Base-by-base conservation (phyloP, 805 yeast species). In the Candida taoyuanica region DNA sequence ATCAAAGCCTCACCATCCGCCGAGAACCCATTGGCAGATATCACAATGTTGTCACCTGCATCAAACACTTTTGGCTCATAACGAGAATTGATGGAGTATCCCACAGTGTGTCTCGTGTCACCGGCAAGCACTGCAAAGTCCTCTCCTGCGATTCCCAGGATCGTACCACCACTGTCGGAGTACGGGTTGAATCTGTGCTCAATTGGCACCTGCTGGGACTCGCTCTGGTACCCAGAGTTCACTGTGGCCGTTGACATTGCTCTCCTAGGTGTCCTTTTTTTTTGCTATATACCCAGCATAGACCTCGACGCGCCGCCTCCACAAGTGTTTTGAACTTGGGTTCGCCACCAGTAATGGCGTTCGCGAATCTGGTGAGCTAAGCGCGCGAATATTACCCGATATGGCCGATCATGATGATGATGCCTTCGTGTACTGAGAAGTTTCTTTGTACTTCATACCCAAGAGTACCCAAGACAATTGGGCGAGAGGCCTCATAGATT, bases 91-190 rank as follows among this genome's bases (percentile, higher is more conserved):
- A 93, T 93, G 46, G 85, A 80, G 65, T 88, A 93, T 17, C 97
- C 98, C 15, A 84, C 81, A 5, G 95, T 86, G 56, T 85, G 94
- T 70, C 98, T 82, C n/a, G 98, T 93, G 62, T 93, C 98, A 32
- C 98, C 98, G 1, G 98, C 98, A 44, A 93, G 71, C 25, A 93
- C 93, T 15, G 96, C 96, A 56, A 88, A 93, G 63, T 93, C 97
- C 60, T 87, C 85, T 35, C 98, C 98, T 2, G 98, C 97, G 63
- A 93, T 93, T 37, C 98, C 98, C 50, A 93, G 68, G 39, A 91
- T 89, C 7, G 98, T 91, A 56, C 98, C 98, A 53, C 98, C 98
- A 55, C 89, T 87, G 63, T 89, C 96, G 21, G 91, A 68, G 68
- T 88, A 88, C 27, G 97, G 97, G 58, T 88, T 87, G 68, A 88